Base-by-base conservation (phyloP, 2,329 filamentous ascomycete genomes). In the Neonectria hederae region DNA sequence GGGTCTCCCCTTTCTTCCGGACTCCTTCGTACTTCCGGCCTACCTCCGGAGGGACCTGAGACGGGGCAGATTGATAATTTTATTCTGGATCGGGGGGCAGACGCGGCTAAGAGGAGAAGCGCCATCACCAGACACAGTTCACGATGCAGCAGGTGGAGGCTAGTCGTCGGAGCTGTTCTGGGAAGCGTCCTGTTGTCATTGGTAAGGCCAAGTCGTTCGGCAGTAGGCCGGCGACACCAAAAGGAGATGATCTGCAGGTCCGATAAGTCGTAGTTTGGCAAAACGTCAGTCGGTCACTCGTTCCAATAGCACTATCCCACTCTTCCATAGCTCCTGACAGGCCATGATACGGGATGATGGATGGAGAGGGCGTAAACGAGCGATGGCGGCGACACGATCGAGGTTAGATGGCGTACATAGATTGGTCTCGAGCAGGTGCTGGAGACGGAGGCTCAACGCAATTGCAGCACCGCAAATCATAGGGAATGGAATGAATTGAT, bases 11-110 rank as follows among this genome's bases (percentile, higher is more conserved):
- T 35, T 35, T 42, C 54, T 32, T n/a, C 40, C 32, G 51, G 54
- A 22, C 51, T 59, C 49, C 51, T 43, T 63, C 61, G 55, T 55
- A 54, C 55, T 42, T 63, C 61, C 61, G 61, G 55, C 26, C 45
- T 63, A 58, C 61, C 55, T 55, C 55, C 61, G 49, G 55, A 28
- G 21, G 11, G 17, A 65, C 62, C 66, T 72, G 66, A 70, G 70
- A 72, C 68, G 68, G 65, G 59, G 60, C 54, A 70, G 69, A 73
- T 72, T 72, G 68, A 62, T 59, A 52, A 65, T 69, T 73, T 66
- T 55, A 59, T 63, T 51, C 64, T 68, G 66, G 69, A 63, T 71
- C 60, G 62, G 65, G 62, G 65, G 58, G 53, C 57, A 72, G 68
- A 69, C 69, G 69, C 69, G 54, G 68, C 71, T 73, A 73, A 55